Percentiles rank a stretch among this genome's conserved stretches.
Evolutionary conservation across 257 asterid species (phyloP).

Genomic region (Penstemon eatonii): DNA sequence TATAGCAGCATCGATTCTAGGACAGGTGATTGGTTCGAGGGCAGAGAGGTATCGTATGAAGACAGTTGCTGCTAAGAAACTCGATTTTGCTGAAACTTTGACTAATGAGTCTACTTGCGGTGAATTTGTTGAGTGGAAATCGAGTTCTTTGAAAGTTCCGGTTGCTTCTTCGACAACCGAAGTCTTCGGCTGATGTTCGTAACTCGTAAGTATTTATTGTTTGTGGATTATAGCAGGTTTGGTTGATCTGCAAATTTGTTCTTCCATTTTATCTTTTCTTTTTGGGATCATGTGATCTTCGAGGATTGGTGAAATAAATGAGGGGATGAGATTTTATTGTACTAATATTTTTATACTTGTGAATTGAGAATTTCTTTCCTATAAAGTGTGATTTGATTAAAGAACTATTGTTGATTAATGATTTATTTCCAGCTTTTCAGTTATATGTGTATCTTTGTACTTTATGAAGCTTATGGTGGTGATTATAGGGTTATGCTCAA

Average conservation of each 20-base stretch:
- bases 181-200: conserved; percentile 29
- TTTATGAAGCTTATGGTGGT: too few species aligned
- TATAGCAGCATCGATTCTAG: conserved; percentile 83
- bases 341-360: neutral
- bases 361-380: too few species aligned
- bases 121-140: conserved; percentile 38
- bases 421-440: too few species aligned
- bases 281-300: neutral
- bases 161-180: conserved; percentile 31
- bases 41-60: conserved; percentile 83
- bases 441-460: too few species aligned
- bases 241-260: neutral
- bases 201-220: conserved; percentile 1
- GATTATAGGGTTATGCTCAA: too few species aligned
- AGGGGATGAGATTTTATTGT: conserved; percentile 11
- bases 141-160: neutral
- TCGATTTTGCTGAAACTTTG: conserved; percentile 35
- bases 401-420: too few species aligned
- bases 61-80: conserved; percentile 39
- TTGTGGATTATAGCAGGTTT: conserved; percentile 2
- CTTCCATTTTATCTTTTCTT: neutral
- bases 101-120: conserved; percentile 30
- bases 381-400: too few species aligned
- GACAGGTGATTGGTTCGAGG: conserved; percentile 89
- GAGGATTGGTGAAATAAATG: conserved; percentile 19